A percentile compares a stretch with the other conserved stretches of the same genome.
These are phyloP conservation scores for Raddia distichophylla DNA, from an alignment of 176 grass and related monocot genomes.

Conservation along the genomic window DNA sequence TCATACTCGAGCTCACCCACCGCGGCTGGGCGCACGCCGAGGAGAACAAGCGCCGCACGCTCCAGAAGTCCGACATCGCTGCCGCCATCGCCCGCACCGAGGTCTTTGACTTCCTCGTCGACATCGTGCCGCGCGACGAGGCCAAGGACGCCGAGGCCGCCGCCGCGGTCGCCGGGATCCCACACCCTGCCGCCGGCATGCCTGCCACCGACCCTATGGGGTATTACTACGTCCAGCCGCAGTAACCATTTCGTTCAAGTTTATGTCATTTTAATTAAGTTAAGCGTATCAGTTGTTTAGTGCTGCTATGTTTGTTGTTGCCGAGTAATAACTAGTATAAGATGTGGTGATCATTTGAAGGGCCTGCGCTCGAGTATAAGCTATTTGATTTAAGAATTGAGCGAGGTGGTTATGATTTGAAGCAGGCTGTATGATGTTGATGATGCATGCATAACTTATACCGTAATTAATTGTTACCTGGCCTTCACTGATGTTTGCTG, in stretches of 20 bases:
- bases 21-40: constrained; percentile 93
- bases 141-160: constrained; percentile 74
- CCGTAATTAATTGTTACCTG: constrained; percentile 1
- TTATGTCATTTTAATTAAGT: constrained; percentile 32
- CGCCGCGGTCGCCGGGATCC: constrained; percentile 47
- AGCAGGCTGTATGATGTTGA: constrained; percentile 37
- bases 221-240: constrained; percentile 62
- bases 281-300: constrained; percentile 5
- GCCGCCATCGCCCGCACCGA: constrained; percentile 91
- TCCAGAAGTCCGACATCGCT: constrained; percentile 96
- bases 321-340: constrained; percentile 37
- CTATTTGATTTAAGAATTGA: constrained; percentile 16
- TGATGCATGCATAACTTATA: constrained; percentile 32
- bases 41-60: constrained; percentile 97
- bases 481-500: background rate
- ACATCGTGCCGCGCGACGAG: constrained; percentile 88
- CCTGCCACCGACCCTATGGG: constrained; percentile 47
- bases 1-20: constrained; percentile 91
- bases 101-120: constrained; percentile 97
- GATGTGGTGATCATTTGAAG: constrained; percentile 38
- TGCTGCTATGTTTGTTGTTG: constrained; percentile 24
- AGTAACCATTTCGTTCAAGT: constrained; percentile 23
- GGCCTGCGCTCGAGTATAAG: constrained; percentile 15
- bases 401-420: constrained; percentile 22
- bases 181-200: constrained; percentile 45